Evolutionary conservation across 2,329 filamentous ascomycete species (phyloP).

Genomic region (Arthrobotrys sphaeroides): DNA sequence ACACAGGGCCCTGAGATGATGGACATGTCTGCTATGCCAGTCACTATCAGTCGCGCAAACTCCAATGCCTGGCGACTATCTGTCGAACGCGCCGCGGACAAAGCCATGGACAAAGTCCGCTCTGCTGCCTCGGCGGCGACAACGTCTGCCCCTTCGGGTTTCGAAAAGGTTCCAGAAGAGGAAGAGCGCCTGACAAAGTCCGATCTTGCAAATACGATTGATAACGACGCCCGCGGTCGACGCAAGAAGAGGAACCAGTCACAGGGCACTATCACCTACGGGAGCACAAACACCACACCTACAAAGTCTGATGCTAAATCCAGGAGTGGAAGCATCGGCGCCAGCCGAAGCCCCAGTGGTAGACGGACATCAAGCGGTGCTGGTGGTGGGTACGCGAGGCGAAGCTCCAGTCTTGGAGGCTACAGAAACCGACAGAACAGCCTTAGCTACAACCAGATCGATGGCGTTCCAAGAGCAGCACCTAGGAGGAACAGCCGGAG

Average conservation of each 20-base stretch:
- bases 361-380: constrained; percentile 31
- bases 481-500: constrained; percentile 39
- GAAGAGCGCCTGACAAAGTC: constrained; percentile 46
- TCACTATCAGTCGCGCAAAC: constrained; percentile 44
- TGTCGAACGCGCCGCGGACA: constrained; percentile 49
- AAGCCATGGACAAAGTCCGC: constrained; percentile 48
- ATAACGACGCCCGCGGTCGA: constrained; percentile 36
- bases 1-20: constrained; percentile 11
- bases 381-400: constrained; percentile 18
- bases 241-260: constrained; percentile 43
- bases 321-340: constrained; percentile 41
- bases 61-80: constrained; percentile 49
- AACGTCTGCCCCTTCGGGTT: constrained; percentile 1
- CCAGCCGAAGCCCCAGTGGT: constrained; percentile 43
- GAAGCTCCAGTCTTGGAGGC: constrained; percentile 46
- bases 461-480: constrained; percentile 35
- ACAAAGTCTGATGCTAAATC: constrained; percentile 3
- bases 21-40: constrained; percentile 36
- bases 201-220: constrained; percentile 38
- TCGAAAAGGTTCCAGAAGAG: constrained; percentile 46
- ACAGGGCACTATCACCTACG: constrained; percentile 12
- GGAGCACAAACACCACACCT: constrained; percentile 1
- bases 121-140: constrained; percentile 20
- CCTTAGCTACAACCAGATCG: constrained; percentile 45
- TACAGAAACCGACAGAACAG: constrained; percentile 43